Base-by-base conservation (phyloP, 106 monocot species). In the Platanthera guangdongensis region DNA sequence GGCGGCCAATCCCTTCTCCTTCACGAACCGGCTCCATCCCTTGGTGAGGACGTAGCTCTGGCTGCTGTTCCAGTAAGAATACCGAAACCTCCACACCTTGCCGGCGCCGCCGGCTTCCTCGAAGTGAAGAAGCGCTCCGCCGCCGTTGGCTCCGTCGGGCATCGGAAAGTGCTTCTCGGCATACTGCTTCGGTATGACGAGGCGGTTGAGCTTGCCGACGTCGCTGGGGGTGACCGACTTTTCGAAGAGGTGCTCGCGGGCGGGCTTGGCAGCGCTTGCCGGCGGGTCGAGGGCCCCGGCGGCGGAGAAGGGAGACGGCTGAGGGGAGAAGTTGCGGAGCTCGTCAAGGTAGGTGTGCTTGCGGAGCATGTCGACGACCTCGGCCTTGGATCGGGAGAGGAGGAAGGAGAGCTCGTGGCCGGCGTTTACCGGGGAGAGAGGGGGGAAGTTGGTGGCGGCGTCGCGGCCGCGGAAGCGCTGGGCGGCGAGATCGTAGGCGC, bases 151-250 rank as follows among this genome's bases (percentile, higher is more conserved):
- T 7, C 71, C 73, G 49, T n/a, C 68, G 52, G 78, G 47, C 74
- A 84, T 49, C 62, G 92, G 95, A 70, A 95, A 86, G 78, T 95
- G 88, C 81, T 88, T 90, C 90, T 95, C 95, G 2, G 95, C 95
- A 55, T 95, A 88, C 80, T 95, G 95, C 78, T 95, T 95, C 48
- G 95, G 95, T 68, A 95, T 90, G 52, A 95, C 95, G 19, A 95
- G 83, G 53, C 95, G 73, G 85, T 95, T 95, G n/a, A 95, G 88
- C 86, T 95, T 95, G 46, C 95, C 95, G 13, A 90, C 95, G 75
- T 95, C 95, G 86, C 95, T 95, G 3, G 95, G 92, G 13, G 95
- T 95, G 30, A 95, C 86, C 3, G 83, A 83, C 76, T 95, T 95
- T 52, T 92, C 89, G 78, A 95, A 95, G 11, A 95, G 76, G 9